Evolutionary conservation across 139 green algal species (phyloP), one percentile per base, ranked within the genome.

Genomic region (Asterochloris erici): DNA sequence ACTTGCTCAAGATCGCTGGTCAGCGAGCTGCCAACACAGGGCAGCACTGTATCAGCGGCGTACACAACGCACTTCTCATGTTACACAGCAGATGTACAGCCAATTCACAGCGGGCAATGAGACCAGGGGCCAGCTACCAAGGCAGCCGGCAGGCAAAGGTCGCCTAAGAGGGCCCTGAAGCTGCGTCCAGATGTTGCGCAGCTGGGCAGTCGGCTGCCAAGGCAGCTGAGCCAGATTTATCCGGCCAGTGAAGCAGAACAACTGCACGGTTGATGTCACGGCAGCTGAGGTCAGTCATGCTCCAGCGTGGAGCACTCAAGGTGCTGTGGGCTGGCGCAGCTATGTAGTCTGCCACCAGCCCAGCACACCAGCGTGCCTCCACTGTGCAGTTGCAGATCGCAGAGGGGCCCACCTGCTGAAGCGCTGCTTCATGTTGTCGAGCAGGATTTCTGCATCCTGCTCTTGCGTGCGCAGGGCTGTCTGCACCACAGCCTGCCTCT

Each of bases 381-480:
- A 70, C 12, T 10, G 23, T 19, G 14, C 70, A 76, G 26, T 4
- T 38, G 62, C 27, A 16, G 15, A 4, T 76, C 1, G 14, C 70
- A 76, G n/a, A 73, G 0, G 17, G 19, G 26, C 82, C 16, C n/a
- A 86, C 82, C 77, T 78, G 69, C 79, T 77, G 74, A 86, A 80
- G 1, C 82, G 62, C 21, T 63, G 77, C 19, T 61, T 68, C 28
- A 82, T 75, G 2, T 76, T 81, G 14, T 79, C 28, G 13, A 86
- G 77, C 21, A 82, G 28, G 12, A 68, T 15, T 69, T 86, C 77
- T 26, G 82, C 82, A 86, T 86, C 82, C 16, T 82, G 77, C 23
- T 86, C 77, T 21, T 86, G 69, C 62, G 82, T 86, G 78, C 60
- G 61, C 15, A 86, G 61, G 24, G 82, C 82, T 16, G 47, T 61